Evolutionary conservation across 1,284 basidiomycete genomes (phyloP), one percentile per base, ranked within the genome.

Genomic region (Puccinia horiana): DNA sequence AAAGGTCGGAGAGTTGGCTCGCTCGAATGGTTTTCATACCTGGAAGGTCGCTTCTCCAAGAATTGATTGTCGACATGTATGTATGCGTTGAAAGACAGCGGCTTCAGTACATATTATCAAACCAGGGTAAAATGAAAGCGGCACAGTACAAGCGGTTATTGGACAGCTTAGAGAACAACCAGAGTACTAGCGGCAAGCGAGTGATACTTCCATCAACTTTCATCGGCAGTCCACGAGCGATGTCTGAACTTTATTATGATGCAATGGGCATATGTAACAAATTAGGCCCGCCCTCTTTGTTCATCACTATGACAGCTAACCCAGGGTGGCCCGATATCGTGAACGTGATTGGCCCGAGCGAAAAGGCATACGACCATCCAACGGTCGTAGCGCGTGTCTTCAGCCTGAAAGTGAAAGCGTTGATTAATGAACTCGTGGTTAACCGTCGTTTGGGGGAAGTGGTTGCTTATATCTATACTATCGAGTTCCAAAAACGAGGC

Each of bases 201-300:
- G 84, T 88, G 12, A 86, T 87, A 63, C 83, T 88, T 0, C 88
- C 87, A 0, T 83, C 87, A 3, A 86, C 85, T 2, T 88, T 88
- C 54, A 82, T 88, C 0, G 87, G 87, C 11, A 87, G 87, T 0
- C 80, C 82, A 6, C 83, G 86, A 0, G 87, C 87, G 87, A 84
- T 86, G 23, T 84, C 86, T 3, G 85, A 88, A 40, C 87, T 88
- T 61, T 86, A 87, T 56, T 84, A 87, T 0, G 88, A 88, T 83
- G 86, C 86, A 0, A 84, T 88, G 3, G 86, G 87, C 0, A 84
- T 88, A 82, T 88, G 87, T 0, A 83, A 84, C 2, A 72, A 82
- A 0, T 83, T 76, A n/a, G n/a, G n/a, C n/a, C n/a, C n/a, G n/a
- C n/a, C n/a, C n/a, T n/a, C n/a, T n/a, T n/a, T n/a, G n/a, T n/a